Base-by-base conservation (phyloP, 2,329 filamentous ascomycete species). In the Mycosphaerella arachidis region DNA sequence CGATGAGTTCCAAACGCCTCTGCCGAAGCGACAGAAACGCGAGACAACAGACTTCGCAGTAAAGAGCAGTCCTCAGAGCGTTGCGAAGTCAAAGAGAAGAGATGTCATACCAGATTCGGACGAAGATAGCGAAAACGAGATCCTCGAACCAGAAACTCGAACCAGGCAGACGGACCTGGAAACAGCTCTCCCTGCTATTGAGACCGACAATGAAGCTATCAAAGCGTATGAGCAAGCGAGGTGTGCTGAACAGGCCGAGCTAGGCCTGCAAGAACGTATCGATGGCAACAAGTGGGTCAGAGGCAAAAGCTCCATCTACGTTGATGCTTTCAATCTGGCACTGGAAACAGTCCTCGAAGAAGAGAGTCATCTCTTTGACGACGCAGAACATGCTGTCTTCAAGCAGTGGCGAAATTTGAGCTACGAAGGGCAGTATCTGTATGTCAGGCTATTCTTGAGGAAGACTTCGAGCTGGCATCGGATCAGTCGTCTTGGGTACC, bases 301-400 rank as follows among this genome's bases (percentile, higher is more conserved):
- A 68, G 91, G 91, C 0, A 87, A 86, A 72, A 95, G 87, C 70
- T 97, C 92, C 1, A 91, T 99, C 57, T 99, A 99, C 69, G 91
- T 97, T 18, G 94, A 99, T 76, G 94, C 94, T 0, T 99, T 99
- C 79, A 96, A 96, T 70, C 80, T 97, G 13, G 91, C 93, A 1
- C 78, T 99, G 53, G 87, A 93, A 60, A 96, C 91, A 0, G 94
- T 99, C 3, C 77, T 97, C 12, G 86, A 91, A 53, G 91, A 97
- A 59, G 94, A 99, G 75, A 83, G 84, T 0, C 91, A 96, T 74
- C 78, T 99, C 0, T 99, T 97, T 72, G 84, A 94, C 68, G 84
- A 86, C 59, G 87, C 85, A 18, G 94, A 99, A 74, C 84, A 82
- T 69, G 79, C 83, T 13, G 82, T 97, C 0, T 97, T 99, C 72